Base-by-base conservation (phyloP, 805 yeast species). In the Dipodascus albidus region DNA sequence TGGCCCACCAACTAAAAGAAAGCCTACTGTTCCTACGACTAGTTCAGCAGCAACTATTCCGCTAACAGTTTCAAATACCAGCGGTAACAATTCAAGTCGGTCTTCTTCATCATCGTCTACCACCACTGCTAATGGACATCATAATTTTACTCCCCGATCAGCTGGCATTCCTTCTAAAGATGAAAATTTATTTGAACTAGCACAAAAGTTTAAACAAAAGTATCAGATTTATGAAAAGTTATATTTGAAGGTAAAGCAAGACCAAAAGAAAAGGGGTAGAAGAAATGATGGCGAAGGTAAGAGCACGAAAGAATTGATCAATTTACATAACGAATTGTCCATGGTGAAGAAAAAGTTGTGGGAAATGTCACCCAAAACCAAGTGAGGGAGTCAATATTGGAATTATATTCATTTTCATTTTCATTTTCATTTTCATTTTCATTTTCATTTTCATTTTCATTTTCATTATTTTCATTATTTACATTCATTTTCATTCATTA, bases 321-420 rank as follows among this genome's bases (percentile, higher is more conserved):
- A 74, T 51, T 61, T 81, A 65, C 85, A 81, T 63, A 73, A 72
- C 31, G 70, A 71, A 47, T 65, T 81, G 51, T 71, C 76, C 19
- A 72, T 72, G 44, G 79, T 83, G 83, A 81, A 81, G 63, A 71
- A 70, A 55, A 70, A 74, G 58, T 67, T 81, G 19, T 79, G 83
- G 83, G 77, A 74, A 49, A 24, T 49, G 8, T 21, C 55, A 19
- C 47, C 31, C 49, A 55, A 63, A 62, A 50, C 61, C 57, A 49
- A 35, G n/a, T 20, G 24, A 14, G 17, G 23, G 19, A 49, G 21
- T 33, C 41, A 22, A 41, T 52, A 27, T 21, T 44, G 22, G 42
- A 47, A 2, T 17, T 53, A 23, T 42, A 22, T 54, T 54, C 17
- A n/a, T 50, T 27, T 47, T n/a, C 20, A 54, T 17, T 20, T 50